Evolutionary conservation across 495 filamentous ascomycete species (phyloP), one percentile per base, ranked within the genome.

Genomic region (Penicillium herquei): DNA sequence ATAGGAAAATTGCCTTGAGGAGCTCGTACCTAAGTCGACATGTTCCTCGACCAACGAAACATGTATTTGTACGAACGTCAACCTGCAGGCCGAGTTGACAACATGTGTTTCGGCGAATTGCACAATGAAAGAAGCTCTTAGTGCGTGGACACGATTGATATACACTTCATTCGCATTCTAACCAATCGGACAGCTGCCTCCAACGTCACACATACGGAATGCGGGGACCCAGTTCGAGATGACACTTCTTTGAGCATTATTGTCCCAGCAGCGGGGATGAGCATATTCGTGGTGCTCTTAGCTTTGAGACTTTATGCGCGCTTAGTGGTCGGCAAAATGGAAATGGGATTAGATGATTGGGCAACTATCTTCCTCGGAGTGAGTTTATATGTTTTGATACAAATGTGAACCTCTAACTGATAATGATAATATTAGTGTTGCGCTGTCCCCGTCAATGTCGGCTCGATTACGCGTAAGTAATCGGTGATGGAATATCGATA

Each of bases 11-110:
- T 50, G 48, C 48, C 33, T 50, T 26, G n/a, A 3, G 8, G 34
- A 50, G 14, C 34, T 50, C 10, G 32, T 50, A n/a, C 48, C 48
- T 16, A 6, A 39, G n/a, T 47, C 39, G 13, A 6, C 56, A n/a
- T 59, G 60, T 39, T 18, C 52, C 10, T 13, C 49, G 9, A 56
- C 18, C 13, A 54, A 63, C 37, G 37, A 56, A 14, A 45, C 39
- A 37, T 63, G 60, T 34, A 63, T 63, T 10, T 63, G 61, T 49
- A 55, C 53, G 11, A 52, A 64, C 31, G 47, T n/a, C 1, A 18
- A 48, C 12, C 54, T 64, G n/a, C 60, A 57, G 33, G 54, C 35
- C n/a, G 18, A 41, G 32, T 31, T 64, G 33, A 49, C 17, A n/a
- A 34, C 11, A 7, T 64, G 62, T 49, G 51, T 64, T 13, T 32